These are phyloP conservation scores for Ustilago trichophora DNA, from an alignment of 1,284 basidiomycete species.

Conservation along the genomic window DNA sequence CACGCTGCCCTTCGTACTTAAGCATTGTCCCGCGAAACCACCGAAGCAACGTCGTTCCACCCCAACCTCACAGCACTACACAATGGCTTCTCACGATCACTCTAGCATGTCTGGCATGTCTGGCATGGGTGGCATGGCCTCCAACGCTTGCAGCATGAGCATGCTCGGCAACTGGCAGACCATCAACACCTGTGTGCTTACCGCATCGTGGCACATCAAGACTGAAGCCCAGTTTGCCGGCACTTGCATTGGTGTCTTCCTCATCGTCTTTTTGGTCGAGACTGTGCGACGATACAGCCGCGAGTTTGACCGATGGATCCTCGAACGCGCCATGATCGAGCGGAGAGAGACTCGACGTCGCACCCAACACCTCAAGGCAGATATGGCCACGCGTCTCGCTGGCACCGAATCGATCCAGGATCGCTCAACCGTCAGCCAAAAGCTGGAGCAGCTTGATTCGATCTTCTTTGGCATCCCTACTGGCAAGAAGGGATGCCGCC, in stretches of 20 bases:
- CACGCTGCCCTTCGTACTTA: no score
- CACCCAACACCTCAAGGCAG: conserved; percentile 21
- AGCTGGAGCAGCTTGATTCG: conserved; percentile 31
- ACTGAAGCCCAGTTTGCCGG: conserved; percentile 55
- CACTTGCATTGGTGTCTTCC: conserved; percentile 58
- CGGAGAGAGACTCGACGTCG: conserved; percentile 22
- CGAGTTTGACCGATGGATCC: conserved; percentile 57
- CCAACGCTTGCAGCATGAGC: conserved; percentile 35
- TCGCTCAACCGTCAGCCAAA: conserved; percentile 11
- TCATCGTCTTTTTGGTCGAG: conserved; percentile 59
- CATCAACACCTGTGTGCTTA: conserved; percentile 52
- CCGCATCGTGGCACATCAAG: conserved; percentile 54
- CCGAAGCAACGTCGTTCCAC: no score
- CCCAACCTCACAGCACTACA: conserved; percentile 25
- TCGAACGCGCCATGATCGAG: conserved; percentile 37
- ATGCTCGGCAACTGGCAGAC: conserved; percentile 55
- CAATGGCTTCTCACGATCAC: conserved; percentile 22
- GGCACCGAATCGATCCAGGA: conserved; percentile 19
- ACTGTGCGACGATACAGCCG: conserved; percentile 50
- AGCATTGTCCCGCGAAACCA: no score
- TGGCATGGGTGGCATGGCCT: conserved; percentile 20
- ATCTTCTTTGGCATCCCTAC: conserved; percentile 42
- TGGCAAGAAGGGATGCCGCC: conserved; percentile 11
- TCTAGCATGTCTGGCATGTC: conserved; percentile 29
- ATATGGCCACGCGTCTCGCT: conserved; percentile 30